A percentile compares a stretch with the other conserved stretches of the same genome.
Conservation (phyloP, 192 early-diverging fungal species). For the Gonapodya prolifera region DNA sequence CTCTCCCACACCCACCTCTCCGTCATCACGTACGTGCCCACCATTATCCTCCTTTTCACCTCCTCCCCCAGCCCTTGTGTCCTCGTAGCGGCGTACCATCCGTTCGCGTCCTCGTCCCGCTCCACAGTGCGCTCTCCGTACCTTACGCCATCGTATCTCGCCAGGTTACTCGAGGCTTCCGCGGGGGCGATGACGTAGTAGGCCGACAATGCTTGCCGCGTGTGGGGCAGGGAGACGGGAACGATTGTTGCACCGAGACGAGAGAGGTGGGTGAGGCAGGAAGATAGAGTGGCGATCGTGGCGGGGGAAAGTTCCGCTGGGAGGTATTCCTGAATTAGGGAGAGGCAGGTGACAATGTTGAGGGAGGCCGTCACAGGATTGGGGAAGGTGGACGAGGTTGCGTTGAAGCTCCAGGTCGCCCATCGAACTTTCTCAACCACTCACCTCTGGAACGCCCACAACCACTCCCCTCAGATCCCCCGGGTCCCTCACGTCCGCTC, state of each 20-base stretch:
- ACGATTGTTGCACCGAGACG: conserved; percentile 52
- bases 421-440: too few species aligned
- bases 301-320: conserved; percentile 51
- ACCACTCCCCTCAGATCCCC: conserved; percentile 29
- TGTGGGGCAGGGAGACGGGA: conserved; percentile 57
- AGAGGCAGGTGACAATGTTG: neutral
- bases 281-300: conserved; percentile 43
- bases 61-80: conserved; percentile 63
- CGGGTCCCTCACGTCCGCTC: conserved; percentile 4
- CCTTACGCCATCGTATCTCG: conserved; percentile 74
- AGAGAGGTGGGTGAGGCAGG: conserved; percentile 38
- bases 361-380: conserved; percentile 8
- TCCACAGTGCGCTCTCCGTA: conserved; percentile 42
- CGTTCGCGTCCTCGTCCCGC: neutral
- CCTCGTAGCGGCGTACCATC: conserved; percentile 45
- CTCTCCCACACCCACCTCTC: conserved; percentile 33
- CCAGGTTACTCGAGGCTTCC: conserved; percentile 83
- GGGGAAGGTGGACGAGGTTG: too few species aligned
- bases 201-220: conserved; percentile 54
- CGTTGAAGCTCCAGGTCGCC: too few species aligned
- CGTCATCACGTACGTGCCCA: conserved; percentile 78
- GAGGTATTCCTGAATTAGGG: conserved; percentile 47
- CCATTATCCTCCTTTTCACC: conserved; percentile 67
- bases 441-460: conserved; percentile 48
- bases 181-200: conserved; percentile 84